Evolutionary conservation across 306 rosid genomes (phyloP).

Genomic region (Begonia loranthoides): DNA sequence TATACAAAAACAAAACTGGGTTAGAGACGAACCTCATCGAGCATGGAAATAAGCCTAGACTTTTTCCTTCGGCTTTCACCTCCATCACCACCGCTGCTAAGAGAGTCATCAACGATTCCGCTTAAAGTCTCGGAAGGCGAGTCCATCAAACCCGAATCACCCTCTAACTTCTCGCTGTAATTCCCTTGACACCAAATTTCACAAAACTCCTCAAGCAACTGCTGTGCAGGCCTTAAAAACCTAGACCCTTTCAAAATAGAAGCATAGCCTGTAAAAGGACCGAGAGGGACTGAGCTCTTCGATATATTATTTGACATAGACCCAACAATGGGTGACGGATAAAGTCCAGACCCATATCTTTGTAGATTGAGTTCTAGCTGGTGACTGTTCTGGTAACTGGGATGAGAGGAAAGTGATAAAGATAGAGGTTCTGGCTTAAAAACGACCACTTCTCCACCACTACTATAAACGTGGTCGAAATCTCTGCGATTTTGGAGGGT

Average conservation of each 20-base stretch:
- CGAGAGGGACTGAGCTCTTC: conserved; percentile 11
- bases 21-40: conserved; percentile 47
- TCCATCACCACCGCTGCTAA: conserved; percentile 12
- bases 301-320: background rate
- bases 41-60: conserved; percentile 55
- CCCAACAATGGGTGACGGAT: background rate
- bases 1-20: conserved; percentile 22
- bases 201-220: conserved; percentile 52
- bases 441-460: no score
- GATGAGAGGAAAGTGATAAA: conserved; percentile 51
- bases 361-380: conserved; percentile 33
- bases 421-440: conserved; percentile 70
- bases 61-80: conserved; percentile 32
- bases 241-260: conserved; percentile 69
- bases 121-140: conserved; percentile 17
- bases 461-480: no score
- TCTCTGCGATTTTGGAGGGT: no score
- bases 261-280: conserved; percentile 65
- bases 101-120: conserved; percentile 20
- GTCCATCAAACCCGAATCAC: conserved; percentile 36
- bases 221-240: conserved; percentile 66
- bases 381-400: conserved; percentile 9
- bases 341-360: conserved; percentile 26
- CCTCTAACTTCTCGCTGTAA: conserved; percentile 10
- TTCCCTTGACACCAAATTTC: conserved; percentile 29